Conservation (phyloP, 108 stramenopile genomes). For the Cylindrotheca closterium region DNA sequence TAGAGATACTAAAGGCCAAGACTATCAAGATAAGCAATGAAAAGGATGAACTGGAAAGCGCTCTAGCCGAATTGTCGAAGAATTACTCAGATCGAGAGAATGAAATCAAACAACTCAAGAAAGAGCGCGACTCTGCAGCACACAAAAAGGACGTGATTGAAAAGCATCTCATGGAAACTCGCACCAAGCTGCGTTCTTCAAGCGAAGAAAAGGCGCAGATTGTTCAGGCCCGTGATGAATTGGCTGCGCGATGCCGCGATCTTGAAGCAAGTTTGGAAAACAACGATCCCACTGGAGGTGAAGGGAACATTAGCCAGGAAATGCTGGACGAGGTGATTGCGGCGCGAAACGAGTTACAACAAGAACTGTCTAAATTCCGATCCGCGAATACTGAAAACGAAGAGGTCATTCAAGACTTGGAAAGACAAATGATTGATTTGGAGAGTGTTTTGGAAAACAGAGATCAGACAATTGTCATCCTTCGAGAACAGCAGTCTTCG, state of each 20-base stretch:
- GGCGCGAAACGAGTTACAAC: conserved; percentile 2
- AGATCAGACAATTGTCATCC: conserved; percentile 11
- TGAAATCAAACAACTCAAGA: neutral
- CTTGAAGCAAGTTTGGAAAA: neutral
- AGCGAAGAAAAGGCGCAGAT: neutral
- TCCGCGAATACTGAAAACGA: neutral
- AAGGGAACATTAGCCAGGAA: neutral
- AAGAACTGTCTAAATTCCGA: conserved; percentile 3
- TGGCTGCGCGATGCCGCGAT: neutral
- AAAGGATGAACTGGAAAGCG: too few species aligned
- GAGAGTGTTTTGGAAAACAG: neutral
- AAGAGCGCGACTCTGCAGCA: neutral
- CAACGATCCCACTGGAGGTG: neutral
- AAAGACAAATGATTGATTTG: conserved; percentile 3
- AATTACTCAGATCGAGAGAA: neutral
- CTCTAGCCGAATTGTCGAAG: neutral
- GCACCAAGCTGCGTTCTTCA: neutral
- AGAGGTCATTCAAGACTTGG: conserved; percentile 5
- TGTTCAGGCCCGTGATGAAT: neutral
- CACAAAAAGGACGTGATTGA: conserved; percentile 1
- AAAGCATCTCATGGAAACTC: neutral
- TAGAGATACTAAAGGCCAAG: too few species aligned
- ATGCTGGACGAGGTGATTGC: neutral
- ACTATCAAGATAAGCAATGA: too few species aligned
- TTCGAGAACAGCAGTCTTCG: conserved; percentile 12